phyloP scores from a whole-genome alignment of 495 filamentous ascomycete genomes.

The Pseudoneurospora amorphoporcata region DNA sequence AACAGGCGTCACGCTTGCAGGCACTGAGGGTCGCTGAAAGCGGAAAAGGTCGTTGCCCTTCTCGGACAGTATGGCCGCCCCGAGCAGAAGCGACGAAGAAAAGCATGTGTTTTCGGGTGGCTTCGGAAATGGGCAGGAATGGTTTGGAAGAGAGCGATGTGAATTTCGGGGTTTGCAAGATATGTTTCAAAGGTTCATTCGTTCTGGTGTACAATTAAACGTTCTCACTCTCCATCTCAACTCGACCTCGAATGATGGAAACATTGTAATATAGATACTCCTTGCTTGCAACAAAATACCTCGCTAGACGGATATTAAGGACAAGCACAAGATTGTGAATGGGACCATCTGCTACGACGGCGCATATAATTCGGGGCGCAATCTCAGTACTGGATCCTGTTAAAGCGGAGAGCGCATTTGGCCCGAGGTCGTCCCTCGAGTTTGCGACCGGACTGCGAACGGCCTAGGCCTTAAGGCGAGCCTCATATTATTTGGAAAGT shows the following conservation, averaged over 20 bases:
- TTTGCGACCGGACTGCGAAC: background rate
- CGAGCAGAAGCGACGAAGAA: background rate
- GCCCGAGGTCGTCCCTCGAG: background rate
- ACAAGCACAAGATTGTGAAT: background rate
- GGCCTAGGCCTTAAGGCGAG: background rate
- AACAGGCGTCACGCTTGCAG: background rate
- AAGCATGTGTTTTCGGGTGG: background rate
- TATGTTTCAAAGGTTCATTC: background rate
- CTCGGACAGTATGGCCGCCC: background rate
- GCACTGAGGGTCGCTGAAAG: background rate
- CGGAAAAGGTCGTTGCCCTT: background rate
- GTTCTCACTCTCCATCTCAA: background rate
- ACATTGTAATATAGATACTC: background rate
- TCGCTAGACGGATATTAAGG: background rate
- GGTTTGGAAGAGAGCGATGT: background rate
- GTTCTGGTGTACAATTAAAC: too few relatives aligned
- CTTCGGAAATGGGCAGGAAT: background rate
- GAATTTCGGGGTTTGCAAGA: too few relatives aligned
- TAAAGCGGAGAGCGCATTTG: background rate
- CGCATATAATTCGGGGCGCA: background rate
- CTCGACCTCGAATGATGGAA: background rate
- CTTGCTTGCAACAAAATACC: background rate
- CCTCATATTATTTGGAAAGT: background rate
- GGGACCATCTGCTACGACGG: background rate
- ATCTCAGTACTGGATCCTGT: background rate